A percentile compares a stretch with the other conserved stretches of the same genome.
These are phyloP conservation scores for Macrocybe gigantea DNA, from an alignment of 768 basidiomycete genomes.

Conservation along the genomic window DNA sequence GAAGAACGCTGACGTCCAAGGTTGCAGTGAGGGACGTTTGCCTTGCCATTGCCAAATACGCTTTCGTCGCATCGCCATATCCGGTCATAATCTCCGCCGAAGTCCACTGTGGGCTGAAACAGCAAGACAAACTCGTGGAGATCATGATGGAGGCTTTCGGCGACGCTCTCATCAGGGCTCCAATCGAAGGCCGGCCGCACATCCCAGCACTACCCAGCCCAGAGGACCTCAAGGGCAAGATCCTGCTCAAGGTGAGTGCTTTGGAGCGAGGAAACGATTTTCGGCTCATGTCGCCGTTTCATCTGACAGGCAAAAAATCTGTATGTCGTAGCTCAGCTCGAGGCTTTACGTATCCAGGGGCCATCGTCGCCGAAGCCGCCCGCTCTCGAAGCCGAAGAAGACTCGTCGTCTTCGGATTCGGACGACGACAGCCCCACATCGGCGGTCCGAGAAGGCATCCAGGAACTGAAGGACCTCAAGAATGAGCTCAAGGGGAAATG, in stretches of 20 bases:
- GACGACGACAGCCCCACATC: constrained; percentile 14
- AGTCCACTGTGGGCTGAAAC: constrained; percentile 72
- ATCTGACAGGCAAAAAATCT: constrained; percentile 63
- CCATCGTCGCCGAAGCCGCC: constrained; percentile 11
- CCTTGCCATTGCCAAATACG: constrained; percentile 81
- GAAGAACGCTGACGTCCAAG: constrained; percentile 82
- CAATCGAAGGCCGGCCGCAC: constrained; percentile 35
- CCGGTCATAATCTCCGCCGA: constrained; percentile 93
- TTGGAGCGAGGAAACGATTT: not conserved
- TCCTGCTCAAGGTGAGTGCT: constrained; percentile 72
- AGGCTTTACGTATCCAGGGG: constrained; percentile 39
- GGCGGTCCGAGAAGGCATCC: not conserved
- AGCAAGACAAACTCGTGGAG: constrained; percentile 73
- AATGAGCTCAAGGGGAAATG: constrained; percentile 12
- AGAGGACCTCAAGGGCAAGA: constrained; percentile 66
- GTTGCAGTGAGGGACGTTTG: constrained; percentile 79
- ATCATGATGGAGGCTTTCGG: constrained; percentile 61
- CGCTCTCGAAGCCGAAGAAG: constrained; percentile 16
- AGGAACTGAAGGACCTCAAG: constrained; percentile 5
- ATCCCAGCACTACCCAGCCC: constrained; percentile 75
- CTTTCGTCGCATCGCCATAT: constrained; percentile 85
- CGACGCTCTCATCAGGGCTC: constrained; percentile 31
- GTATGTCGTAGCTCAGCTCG: constrained; percentile 47
- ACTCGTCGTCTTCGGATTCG: constrained; percentile 17
- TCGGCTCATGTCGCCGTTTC: not conserved